Evolutionary conservation across 1,139 yeast species (phyloP).

Genomic region (Hanseniaspora uvarum): DNA sequence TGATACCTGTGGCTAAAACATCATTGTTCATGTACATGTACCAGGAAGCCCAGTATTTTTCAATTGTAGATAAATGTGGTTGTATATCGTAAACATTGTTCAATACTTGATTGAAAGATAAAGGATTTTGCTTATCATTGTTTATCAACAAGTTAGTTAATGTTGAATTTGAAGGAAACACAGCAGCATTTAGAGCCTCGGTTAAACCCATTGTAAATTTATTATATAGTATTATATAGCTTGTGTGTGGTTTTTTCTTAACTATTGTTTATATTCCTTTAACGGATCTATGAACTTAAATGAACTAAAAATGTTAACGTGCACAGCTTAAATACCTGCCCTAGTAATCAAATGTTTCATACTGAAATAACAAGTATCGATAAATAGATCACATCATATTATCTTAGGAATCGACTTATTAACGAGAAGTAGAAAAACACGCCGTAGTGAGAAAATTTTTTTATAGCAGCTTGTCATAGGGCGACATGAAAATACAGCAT

Average conservation of each 20-base stretch:
- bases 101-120: conserved; percentile 31
- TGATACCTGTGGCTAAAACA: conserved; percentile 68
- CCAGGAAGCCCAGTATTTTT: conserved; percentile 69
- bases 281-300: too few relatives aligned
- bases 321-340: too few relatives aligned
- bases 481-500: too few relatives aligned
- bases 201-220: neutral
- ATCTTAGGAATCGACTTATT: neutral
- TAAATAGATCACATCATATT: neutral
- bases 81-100: conserved; percentile 32
- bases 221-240: neutral
- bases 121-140: conserved; percentile 24
- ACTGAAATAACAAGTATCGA: too few relatives aligned
- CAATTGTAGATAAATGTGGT: conserved; percentile 40
- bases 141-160: conserved; percentile 21
- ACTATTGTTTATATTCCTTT: neutral
- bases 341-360: too few relatives aligned
- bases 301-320: too few relatives aligned
- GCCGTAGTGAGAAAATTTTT: neutral
- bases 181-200: conserved; percentile 25
- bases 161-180: conserved; percentile 28
- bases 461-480: too few relatives aligned
- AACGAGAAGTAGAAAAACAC: too few relatives aligned
- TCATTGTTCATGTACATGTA: conserved; percentile 67
- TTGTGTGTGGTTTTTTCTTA: neutral